Base-by-base conservation (phyloP, 2,329 filamentous ascomycete genomes). In the Talaromyces sp. region DNA sequence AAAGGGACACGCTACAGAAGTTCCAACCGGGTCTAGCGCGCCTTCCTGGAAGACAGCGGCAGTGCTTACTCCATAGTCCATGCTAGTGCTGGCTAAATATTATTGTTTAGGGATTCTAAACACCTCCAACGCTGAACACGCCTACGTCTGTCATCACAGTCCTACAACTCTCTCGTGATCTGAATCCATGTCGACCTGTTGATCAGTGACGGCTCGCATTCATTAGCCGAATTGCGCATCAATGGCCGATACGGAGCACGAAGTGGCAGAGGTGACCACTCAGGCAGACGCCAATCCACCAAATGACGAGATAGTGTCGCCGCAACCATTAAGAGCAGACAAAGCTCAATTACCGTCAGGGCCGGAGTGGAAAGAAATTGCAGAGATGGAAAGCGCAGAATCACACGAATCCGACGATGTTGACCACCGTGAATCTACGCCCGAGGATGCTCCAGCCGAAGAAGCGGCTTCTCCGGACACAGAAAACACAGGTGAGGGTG, bases 231-330 rank as follows among this genome's bases (percentile, higher is more conserved):
- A 75, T 76, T 71, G 74, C 69, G 68, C 70, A 76, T 76, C 77
- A 71, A 79, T 79, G 77, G 77, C 76, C 72, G 77, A 79, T 70
- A 75, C 75, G 63, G 76, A 78, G 68, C 71, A 76, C 69, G 73
- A 72, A 74, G 71, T 74, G 67, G 64, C 67, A 43, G 70, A 71
- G 66, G 67, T 69, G 65, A 67, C 71, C 59, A 69, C 72, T 61
- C 70, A 74, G 70, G 67, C 67, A 71, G 70, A 73, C 62, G 67
- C 71, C 64, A 68, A 69, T 61, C 70, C 72, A 58, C 69, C 76
- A 69, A 72, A 71, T 53, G 68, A 68, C 47, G 69, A 73, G 63
- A 64, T 69, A 47, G 71, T 73, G 56, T 67, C 71, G 63, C 69
- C 71, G 56, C 67, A 71, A 45, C 67, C 64, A 53, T 67, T 74